Conservation (phyloP, 192 early-diverging fungal species). For the Lobulomyces angularis region DNA sequence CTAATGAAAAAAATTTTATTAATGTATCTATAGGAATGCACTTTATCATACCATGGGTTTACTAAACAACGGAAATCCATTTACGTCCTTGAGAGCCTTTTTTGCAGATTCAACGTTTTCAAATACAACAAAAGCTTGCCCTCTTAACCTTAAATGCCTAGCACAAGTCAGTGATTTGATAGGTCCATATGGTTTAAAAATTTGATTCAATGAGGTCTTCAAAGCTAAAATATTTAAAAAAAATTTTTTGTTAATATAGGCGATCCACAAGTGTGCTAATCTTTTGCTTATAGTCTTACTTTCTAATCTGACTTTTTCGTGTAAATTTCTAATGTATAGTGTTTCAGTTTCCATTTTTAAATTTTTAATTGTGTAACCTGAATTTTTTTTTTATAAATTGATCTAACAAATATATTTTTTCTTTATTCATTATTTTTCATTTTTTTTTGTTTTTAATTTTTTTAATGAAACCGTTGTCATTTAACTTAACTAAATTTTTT, state of each 20-base stretch:
- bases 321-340: constrained; percentile 71
- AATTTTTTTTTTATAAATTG: too few relatives aligned
- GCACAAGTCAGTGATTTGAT: constrained; percentile 69
- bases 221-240: constrained; percentile 35
- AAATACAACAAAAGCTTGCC: constrained; percentile 90
- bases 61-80: constrained; percentile 70
- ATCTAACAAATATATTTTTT: too few relatives aligned
- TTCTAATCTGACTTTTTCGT: constrained; percentile 58
- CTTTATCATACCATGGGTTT: constrained; percentile 59
- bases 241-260: not conserved
- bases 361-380: too few relatives aligned
- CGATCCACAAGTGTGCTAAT: not conserved
- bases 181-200: constrained; percentile 77
- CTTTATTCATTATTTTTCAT: too few relatives aligned
- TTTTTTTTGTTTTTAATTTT: too few relatives aligned
- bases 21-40: not conserved
- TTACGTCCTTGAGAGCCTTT: constrained; percentile 68
- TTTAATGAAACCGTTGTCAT: too few relatives aligned
- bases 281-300: constrained; percentile 16
- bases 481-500: too few relatives aligned
- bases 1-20: not conserved
- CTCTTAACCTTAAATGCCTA: constrained; percentile 72
- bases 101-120: constrained; percentile 54
- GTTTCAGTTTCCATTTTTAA: too few relatives aligned
- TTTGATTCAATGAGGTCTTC: constrained; percentile 53